These are phyloP conservation scores for Xylaria castorea DNA, from an alignment of 495 filamentous ascomycete genomes.

Conservation along the genomic window DNA sequence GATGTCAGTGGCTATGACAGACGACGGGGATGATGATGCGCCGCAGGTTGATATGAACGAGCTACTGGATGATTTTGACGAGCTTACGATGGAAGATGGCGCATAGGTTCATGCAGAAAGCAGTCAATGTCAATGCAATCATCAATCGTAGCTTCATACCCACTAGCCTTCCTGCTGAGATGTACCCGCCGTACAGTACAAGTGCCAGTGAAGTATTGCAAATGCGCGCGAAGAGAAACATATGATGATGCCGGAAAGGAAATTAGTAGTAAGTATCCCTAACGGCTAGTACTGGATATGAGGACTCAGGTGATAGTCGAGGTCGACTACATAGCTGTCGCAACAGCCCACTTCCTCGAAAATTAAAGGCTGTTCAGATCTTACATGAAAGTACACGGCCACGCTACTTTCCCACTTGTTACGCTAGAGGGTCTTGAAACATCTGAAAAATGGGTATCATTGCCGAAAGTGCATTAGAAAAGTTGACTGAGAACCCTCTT, in stretches of 20 bases:
- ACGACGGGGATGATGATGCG: conserved; percentile 70
- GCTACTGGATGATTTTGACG: conserved; percentile 88
- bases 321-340: not conserved
- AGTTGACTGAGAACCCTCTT: conserved; percentile 83
- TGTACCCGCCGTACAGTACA: too few relatives aligned
- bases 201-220: not conserved
- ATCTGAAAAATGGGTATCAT: conserved; percentile 37
- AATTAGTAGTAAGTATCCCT: not conserved
- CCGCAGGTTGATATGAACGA: conserved; percentile 84
- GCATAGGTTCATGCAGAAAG: conserved; percentile 25
- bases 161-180: not conserved
- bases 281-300: not conserved
- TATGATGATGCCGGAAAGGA: not conserved
- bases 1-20: conserved; percentile 68
- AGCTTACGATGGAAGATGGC: conserved; percentile 68
- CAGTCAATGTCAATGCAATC: conserved; percentile 9
- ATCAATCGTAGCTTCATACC: conserved; percentile 6
- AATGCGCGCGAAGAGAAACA: not conserved
- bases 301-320: not conserved
- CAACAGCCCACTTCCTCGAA: not conserved
- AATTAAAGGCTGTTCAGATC: not conserved
- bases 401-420: not conserved
- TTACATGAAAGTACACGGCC: not conserved
- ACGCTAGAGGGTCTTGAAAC: not conserved
- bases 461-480: conserved; percentile 56